phyloP scores from a whole-genome alignment of 169 alveolate species.

The Cyclospora cayetanensis region DNA sequence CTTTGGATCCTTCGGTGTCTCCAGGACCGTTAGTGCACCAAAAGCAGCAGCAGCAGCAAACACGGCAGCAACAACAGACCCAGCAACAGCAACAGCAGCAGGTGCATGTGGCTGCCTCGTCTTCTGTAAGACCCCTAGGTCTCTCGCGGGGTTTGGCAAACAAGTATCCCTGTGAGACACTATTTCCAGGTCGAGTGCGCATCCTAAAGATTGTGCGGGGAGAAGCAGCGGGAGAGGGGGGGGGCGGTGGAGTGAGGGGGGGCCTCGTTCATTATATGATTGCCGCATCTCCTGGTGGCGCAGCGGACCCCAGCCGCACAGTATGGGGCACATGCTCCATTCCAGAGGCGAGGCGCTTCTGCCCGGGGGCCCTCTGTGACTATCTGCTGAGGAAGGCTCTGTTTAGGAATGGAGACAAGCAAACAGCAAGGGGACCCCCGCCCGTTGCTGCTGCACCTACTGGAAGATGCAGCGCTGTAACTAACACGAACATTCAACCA shows the following conservation, averaged over 20 bases:
- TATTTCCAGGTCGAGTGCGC: slow-evolving; percentile 7
- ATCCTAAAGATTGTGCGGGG: slow-evolving; percentile 8
- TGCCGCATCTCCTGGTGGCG: slow-evolving; percentile 15
- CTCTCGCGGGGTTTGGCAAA: not conserved
- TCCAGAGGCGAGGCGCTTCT: slow-evolving; percentile 33
- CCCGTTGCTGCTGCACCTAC: not conserved
- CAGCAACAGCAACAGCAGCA: not conserved
- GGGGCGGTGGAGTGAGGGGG: slow-evolving; percentile 11
- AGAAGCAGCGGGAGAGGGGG: not conserved
- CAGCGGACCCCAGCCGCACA: slow-evolving; percentile 36
- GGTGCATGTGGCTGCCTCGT: not conserved
- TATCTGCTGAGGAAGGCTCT: slow-evolving; percentile 16
- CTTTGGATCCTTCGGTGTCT: no score
- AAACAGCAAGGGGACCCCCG: not conserved
- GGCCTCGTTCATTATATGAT: slow-evolving; percentile 32
- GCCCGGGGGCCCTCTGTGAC: slow-evolving; percentile 55
- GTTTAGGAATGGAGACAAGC: not conserved
- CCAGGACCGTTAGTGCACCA: no score
- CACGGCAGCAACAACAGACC: not conserved
- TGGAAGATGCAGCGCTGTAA: no score
- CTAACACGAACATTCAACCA: no score
- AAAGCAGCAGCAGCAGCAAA: not conserved
- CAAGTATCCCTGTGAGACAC: slow-evolving; percentile 19
- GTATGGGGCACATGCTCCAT: slow-evolving; percentile 36
- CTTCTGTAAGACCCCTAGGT: not conserved